Conservation (phyloP, 768 basidiomycete species). For the Leucosporidium yakuticum region DNA sequence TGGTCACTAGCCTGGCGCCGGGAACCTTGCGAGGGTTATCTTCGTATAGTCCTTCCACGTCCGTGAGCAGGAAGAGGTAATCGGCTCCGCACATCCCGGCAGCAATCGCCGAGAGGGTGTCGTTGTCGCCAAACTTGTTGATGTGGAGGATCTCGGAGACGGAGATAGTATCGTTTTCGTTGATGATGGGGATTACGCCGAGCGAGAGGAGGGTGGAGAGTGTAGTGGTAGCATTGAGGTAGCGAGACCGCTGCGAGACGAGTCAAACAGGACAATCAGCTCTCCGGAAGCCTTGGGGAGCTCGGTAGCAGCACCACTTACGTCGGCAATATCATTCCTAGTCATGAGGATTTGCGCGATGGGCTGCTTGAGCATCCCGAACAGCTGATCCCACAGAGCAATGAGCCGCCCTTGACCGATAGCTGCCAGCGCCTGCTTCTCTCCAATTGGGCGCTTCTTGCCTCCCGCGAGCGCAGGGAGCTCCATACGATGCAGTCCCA, state of each 20-base stretch:
- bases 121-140: constrained; percentile 94
- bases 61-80: constrained; percentile 91
- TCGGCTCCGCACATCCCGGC: constrained; percentile 97
- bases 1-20: constrained; percentile 61
- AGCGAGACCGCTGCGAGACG: constrained; percentile 69
- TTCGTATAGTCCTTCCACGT: constrained; percentile 92
- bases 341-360: constrained; percentile 93
- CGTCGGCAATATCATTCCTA: constrained; percentile 93
- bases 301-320: constrained; percentile 43
- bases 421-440: constrained; percentile 91
- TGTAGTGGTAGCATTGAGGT: constrained; percentile 93
- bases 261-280: constrained; percentile 17
- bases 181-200: constrained; percentile 96
- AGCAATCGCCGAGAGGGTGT: constrained; percentile 94
- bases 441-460: constrained; percentile 71
- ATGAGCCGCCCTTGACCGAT: constrained; percentile 96
- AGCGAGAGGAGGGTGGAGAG: constrained; percentile 82
- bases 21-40: constrained; percentile 66
- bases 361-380: constrained; percentile 85
- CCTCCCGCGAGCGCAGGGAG: constrained; percentile 42
- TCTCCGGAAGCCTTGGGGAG: neutral
- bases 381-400: constrained; percentile 94
- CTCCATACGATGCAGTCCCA: constrained; percentile 87
- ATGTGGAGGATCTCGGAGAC: constrained; percentile 76
- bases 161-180: constrained; percentile 97